Base-by-base conservation (phyloP, 2,329 filamentous ascomycete genomes). In the Fusarium musae region DNA sequence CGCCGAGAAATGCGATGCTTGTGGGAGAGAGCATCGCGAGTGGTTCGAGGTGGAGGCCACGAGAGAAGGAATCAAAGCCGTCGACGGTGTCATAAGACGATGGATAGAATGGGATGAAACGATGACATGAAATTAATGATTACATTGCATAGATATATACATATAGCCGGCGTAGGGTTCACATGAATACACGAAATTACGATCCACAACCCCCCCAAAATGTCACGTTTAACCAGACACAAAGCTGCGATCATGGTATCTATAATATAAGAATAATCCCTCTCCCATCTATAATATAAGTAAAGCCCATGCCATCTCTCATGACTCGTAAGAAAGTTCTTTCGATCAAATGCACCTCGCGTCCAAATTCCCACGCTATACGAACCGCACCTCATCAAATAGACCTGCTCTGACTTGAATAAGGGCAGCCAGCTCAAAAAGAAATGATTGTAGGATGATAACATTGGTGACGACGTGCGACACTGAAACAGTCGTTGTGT, bases 41-140 rank as follows among this genome's bases (percentile, higher is more conserved):
- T 99, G 96, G 96, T 99, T 99, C 80, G 93, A 97, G 83, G 91
- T 98, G 2, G 90, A 93, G 70, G 93, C 93, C 1, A 91, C 86
- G 28, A 88, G 91, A 72, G 87, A 91, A 34, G 93, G 92, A 0
- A 87, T 98, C 6, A 89, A 87, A 68, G 87, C 88, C 84, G 85
- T 90, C 84, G 85, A 90, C 72, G 86, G 93, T 73, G 90, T 95
- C 66, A 91, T 97, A 44, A 89, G 91, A 78, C 85, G 94, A 73
- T 99, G 96, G 96, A 91, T 95, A 13, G 89, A 89, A 16, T 98
- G 95, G 94, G 93, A 92, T 60, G 92, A 93, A 81, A 82, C 57
- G n/a, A 75, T 69, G 37, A 30, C 69, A 68, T 77, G 46, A 66
- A 58, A 34, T 43, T 60, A 17, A 71, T 59, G 26, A 74, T 66